These are phyloP conservation scores for Aspergillus novofumigatus DNA, from an alignment of 2,329 filamentous ascomycete species.

Conservation along the genomic window DNA sequence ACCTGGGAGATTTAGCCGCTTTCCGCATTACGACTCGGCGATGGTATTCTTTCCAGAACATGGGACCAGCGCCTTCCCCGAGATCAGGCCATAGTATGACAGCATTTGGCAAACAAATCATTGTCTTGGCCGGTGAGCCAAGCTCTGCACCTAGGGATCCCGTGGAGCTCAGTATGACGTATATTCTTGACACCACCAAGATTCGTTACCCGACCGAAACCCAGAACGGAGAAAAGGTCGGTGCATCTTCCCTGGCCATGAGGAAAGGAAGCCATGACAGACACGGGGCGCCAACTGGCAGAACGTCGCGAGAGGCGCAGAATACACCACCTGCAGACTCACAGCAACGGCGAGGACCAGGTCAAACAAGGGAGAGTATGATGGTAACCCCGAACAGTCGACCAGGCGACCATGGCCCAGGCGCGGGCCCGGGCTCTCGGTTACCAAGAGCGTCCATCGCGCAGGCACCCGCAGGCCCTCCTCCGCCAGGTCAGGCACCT, in stretches of 20 bases:
- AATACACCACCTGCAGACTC: constrained; percentile 34
- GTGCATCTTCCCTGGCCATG: constrained; percentile 31
- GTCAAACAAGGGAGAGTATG: constrained; percentile 43
- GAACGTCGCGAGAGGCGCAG: constrained; percentile 42
- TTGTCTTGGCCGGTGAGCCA: constrained; percentile 90
- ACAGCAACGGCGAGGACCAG: constrained; percentile 32
- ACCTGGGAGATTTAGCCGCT: constrained; percentile 88
- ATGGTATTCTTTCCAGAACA: constrained; percentile 99
- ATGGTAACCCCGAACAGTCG: constrained; percentile 21
- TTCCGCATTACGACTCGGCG: constrained; percentile 76
- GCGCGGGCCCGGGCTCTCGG: constrained; percentile 49
- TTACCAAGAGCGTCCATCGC: constrained; percentile 57
- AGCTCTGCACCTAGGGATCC: constrained; percentile 78
- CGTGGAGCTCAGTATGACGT: constrained; percentile 81
- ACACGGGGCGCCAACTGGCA: constrained; percentile 36
- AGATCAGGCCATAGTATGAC: constrained; percentile 98
- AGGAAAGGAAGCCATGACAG: constrained; percentile 45
- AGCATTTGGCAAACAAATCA: constrained; percentile 82
- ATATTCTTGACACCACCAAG: constrained; percentile 90
- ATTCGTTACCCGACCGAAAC: constrained; percentile 89
- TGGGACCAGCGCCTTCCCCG: constrained; percentile 92
- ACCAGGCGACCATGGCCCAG: constrained; percentile 29
- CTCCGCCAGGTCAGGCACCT: constrained; percentile 61
- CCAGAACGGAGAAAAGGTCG: constrained; percentile 38
- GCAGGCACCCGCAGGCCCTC: constrained; percentile 59